Base-by-base conservation (phyloP, 2,329 filamentous ascomycete species). In the Macrophomina tecta region DNA sequence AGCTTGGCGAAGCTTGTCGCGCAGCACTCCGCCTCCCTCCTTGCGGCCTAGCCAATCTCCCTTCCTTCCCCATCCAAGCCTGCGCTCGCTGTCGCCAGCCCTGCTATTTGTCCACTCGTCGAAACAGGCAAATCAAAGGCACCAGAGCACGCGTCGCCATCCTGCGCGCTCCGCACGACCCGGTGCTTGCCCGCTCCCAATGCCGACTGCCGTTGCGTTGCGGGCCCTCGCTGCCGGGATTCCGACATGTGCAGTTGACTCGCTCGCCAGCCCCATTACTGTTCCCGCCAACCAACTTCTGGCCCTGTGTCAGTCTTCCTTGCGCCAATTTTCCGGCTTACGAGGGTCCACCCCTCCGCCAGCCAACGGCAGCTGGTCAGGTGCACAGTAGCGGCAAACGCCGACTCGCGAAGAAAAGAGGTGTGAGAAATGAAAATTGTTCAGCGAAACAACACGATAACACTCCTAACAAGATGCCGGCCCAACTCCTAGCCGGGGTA, bases 1-100 rank as follows among this genome's bases (percentile, higher is more conserved):
- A 61, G 56, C 56, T 61, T 61, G 56, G 16, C 56, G n/a, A 61
- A 61, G 56, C 56, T 61, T 61, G 56, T 61, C 56, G 7, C 28
- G 7, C 53, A 32, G 9, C 36, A 8, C 3, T 5, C 9, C 9
- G 7, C 36, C 11, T n/a, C 8, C 5, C 42, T 14, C 42, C 42
- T 23, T 16, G 34, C 34, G 34, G 32, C 18, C 52, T 40, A 56
- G 52, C 9, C 5, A 2, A 12, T 30, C 9, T 11, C n/a, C 5
- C 0, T 16, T 55, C 32, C 32, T 55, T 34, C 4, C 23, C 52
- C 36, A 12, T 8, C 36, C 11, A 45, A 58, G 23, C 55, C 38
- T 18, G n/a, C 4, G 11, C 38, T 58, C 28, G 11, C 55, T 45
- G 18, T 6, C 36, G 4, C 53, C 11, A 23, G 53, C 23, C 34